These are phyloP conservation scores for Phytopythium aichiense DNA, from an alignment of 352 stramenopile species.

Conservation along the genomic window DNA sequence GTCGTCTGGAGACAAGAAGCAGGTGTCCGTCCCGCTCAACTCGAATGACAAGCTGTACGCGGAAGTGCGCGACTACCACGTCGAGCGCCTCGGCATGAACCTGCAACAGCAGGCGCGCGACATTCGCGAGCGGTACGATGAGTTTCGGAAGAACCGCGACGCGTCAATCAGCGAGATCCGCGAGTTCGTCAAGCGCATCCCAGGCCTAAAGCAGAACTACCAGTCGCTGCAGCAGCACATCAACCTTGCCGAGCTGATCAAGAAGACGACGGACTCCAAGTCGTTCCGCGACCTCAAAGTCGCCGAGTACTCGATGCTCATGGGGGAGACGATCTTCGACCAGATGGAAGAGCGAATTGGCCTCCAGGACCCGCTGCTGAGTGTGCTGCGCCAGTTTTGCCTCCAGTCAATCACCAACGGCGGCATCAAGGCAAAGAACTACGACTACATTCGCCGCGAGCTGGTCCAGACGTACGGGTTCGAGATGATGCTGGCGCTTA, in stretches of 20 bases:
- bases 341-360: constrained; percentile 95
- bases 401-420: constrained; percentile 92
- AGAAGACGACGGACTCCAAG: constrained; percentile 91
- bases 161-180: constrained; percentile 97
- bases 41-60: constrained; percentile 95
- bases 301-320: constrained; percentile 94
- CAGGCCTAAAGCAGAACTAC: constrained; percentile 91
- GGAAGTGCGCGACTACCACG: constrained; percentile 95
- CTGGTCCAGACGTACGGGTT: constrained; percentile 97
- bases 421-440: constrained; percentile 93
- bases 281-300: constrained; percentile 94
- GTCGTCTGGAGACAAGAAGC: constrained; percentile 31
- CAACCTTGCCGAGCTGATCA: constrained; percentile 95
- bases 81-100: constrained; percentile 95
- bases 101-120: constrained; percentile 95
- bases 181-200: constrained; percentile 98
- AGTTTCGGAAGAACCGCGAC: constrained; percentile 95
- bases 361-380: constrained; percentile 88
- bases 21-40: constrained; percentile 93
- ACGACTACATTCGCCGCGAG: constrained; percentile 91
- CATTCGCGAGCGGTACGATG: constrained; percentile 92
- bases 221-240: constrained; percentile 97
- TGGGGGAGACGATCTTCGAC: constrained; percentile 94
- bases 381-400: constrained; percentile 91
- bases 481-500: constrained; percentile 91